A percentile compares a stretch with the other conserved stretches of the same genome.
phyloP scores from a whole-genome alignment of 768 basidiomycete genomes.

The Kwoniella bestiolae region DNA sequence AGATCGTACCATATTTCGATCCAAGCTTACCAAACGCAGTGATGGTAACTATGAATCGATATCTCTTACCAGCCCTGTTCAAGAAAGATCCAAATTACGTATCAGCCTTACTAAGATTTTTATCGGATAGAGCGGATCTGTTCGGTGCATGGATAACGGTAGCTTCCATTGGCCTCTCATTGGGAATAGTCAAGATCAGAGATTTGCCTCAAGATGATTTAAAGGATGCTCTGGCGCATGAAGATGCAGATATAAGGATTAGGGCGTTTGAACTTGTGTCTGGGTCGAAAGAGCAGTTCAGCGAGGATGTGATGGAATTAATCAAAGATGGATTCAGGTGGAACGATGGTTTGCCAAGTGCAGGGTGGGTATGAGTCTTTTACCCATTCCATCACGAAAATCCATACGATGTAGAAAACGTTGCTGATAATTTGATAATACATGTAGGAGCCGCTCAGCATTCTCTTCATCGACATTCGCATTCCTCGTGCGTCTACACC shows the following conservation, averaged over 20 bases:
- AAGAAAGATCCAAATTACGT: conserved; percentile 17
- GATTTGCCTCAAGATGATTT: conserved; percentile 31
- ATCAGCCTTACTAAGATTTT: conserved; percentile 9
- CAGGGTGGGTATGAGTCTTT: conserved; percentile 34
- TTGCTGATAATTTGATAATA: neutral
- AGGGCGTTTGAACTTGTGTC: conserved; percentile 39
- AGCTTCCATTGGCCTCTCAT: conserved; percentile 39
- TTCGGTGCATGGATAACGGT: conserved; percentile 45
- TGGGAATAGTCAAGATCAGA: conserved; percentile 19
- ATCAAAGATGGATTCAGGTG: conserved; percentile 31
- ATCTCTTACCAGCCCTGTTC: conserved; percentile 45
- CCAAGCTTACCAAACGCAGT: conserved; percentile 9
- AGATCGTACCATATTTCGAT: conserved; percentile 35
- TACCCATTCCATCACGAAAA: neutral
- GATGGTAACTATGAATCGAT: conserved; percentile 40
- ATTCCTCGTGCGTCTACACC: conserved; percentile 31
- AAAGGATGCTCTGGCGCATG: conserved; percentile 32
- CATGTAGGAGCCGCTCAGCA: conserved; percentile 30
- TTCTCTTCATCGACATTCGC: conserved; percentile 38
- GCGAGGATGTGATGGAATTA: conserved; percentile 20
- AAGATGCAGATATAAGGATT: conserved; percentile 37
- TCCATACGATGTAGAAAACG: no score
- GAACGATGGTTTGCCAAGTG: conserved; percentile 31
- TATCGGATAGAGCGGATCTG: conserved; percentile 1
- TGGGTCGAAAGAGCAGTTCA: conserved; percentile 25